Conservation (phyloP, 2,329 filamentous ascomycete genomes). For the Penicillium sp. region DNA sequence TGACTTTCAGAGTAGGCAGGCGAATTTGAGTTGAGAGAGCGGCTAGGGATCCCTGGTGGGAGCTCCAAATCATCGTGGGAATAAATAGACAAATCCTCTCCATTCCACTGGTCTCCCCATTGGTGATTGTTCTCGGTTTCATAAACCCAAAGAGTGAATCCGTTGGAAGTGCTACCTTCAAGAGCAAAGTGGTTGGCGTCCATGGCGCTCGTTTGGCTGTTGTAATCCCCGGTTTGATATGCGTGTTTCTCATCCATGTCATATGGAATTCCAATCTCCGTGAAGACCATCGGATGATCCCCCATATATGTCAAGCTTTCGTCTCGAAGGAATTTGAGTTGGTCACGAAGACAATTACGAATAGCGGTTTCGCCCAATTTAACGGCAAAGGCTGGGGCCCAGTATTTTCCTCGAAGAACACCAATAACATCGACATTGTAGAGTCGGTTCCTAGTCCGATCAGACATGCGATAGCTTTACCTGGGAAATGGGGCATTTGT, state of each 20-base stretch:
- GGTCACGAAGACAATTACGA: conserved; percentile 86
- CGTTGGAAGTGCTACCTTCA: conserved; percentile 79
- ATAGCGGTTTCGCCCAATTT: conserved; percentile 93
- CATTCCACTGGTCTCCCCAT: conserved; percentile 94
- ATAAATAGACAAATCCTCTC: conserved; percentile 90
- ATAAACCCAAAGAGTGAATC: conserved; percentile 90
- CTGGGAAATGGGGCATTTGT: not conserved
- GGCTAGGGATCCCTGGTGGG: conserved; percentile 33
- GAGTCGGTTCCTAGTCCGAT: conserved; percentile 66
- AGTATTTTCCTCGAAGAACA: conserved; percentile 82
- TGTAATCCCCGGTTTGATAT: conserved; percentile 93
- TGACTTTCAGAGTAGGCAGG: conserved; percentile 57
- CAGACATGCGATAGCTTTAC: conserved; percentile 8
- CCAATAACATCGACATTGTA: conserved; percentile 98
- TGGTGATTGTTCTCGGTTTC: conserved; percentile 78
- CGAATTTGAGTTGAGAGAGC: conserved; percentile 40
- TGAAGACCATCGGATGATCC: conserved; percentile 82
- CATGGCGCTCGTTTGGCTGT: conserved; percentile 85
- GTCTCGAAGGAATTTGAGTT: conserved; percentile 76
- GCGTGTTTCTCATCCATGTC: conserved; percentile 98
- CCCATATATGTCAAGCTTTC: conserved; percentile 90
- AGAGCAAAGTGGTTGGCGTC: conserved; percentile 95
- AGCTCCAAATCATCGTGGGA: conserved; percentile 75
- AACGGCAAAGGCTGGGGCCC: conserved; percentile 85
- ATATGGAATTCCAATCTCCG: conserved; percentile 96